Evolutionary conservation across 2,329 filamentous ascomycete genomes (phyloP).

Genomic region (Didymella pomorum): DNA sequence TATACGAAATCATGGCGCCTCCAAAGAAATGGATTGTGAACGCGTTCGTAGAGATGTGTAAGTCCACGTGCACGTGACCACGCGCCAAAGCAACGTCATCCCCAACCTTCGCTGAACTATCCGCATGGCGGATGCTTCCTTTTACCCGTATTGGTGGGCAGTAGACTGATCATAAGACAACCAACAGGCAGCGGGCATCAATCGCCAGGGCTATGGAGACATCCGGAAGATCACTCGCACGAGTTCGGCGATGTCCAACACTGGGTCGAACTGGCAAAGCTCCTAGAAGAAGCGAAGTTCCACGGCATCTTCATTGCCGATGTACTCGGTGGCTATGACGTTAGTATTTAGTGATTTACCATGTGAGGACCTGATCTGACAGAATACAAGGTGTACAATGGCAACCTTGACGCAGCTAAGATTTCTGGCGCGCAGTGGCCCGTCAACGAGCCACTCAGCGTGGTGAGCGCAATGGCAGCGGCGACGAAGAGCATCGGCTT

Average conservation of each 20-base stretch:
- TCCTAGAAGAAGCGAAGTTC: constrained; percentile 51
- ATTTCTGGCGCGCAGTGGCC: constrained; percentile 73
- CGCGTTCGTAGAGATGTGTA: constrained; percentile 55
- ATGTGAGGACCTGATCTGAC: neutral
- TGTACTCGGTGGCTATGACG: constrained; percentile 69
- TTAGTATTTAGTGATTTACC: neutral
- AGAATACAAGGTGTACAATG: constrained; percentile 62
- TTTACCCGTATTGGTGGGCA: neutral
- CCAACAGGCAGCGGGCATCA: constrained; percentile 41
- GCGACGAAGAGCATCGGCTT: constrained; percentile 73
- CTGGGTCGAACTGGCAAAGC: constrained; percentile 50
- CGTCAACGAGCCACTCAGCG: constrained; percentile 72
- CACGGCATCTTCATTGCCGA: constrained; percentile 55
- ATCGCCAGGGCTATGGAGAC: constrained; percentile 67
- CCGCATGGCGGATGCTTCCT: neutral
- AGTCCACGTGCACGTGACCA: constrained; percentile 37
- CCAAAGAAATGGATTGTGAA: constrained; percentile 53
- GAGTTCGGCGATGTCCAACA: constrained; percentile 58
- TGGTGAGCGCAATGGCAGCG: constrained; percentile 72
- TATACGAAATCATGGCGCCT: constrained; percentile 30
- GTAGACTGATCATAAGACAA: neutral
- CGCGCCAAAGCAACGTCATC: neutral
- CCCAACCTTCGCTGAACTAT: neutral
- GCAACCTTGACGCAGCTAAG: constrained; percentile 68
- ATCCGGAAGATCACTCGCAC: constrained; percentile 69